Evolutionary conservation across 2,329 filamentous ascomycete species (phyloP), one percentile per base, ranked within the genome.

Genomic region (Pseudophaeomoniella oleicola): DNA sequence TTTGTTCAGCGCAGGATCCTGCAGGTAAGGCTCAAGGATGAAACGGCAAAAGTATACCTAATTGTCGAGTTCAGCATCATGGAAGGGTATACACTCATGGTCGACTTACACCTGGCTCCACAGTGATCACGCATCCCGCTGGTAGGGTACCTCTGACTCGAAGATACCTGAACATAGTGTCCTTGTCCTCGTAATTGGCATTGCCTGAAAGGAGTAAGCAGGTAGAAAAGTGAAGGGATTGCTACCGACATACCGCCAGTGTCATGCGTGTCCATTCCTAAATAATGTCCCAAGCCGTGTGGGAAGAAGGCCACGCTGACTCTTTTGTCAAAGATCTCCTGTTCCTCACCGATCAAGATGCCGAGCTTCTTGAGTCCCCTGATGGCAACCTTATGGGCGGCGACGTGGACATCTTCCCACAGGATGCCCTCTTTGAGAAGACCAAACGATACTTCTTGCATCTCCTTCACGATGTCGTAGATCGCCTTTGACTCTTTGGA

Each of bases 251-350:
- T 27, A 27, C 22, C 83, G 42, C 81, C 81, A 0, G 77, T 81
- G 51, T 94, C 87, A 55, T 94, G 87, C 2, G 86, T 92, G 54
- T 94, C 87, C 70, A 94, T 79, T 43, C 87, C 87, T 6, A 94
- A 65, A 54, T 93, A 88, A 58, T 94, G 87, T 0, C 87, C 87
- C 1, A 94, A 63, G 0, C 87, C 87, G 54, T 94, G 87, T 1
- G 87, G 87, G 52, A 94, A 83, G 64, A 94, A 94, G 2, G 86
- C 87, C 16, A 81, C 76, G 50, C 81, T 88, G n/a, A 85, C 83
- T 38, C 86, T 71, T 31, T 73, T 75, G 46, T 75, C 70, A 42
- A 92, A 72, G 16, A 94, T 81, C 47, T 85, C 85, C 37, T 79
- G 65, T 32, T 73, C 58, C 22, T 73, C 77, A 38, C 78, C 77